Base-by-base conservation (phyloP, 345 rosid species). In the Pelargonium nanum region DNA sequence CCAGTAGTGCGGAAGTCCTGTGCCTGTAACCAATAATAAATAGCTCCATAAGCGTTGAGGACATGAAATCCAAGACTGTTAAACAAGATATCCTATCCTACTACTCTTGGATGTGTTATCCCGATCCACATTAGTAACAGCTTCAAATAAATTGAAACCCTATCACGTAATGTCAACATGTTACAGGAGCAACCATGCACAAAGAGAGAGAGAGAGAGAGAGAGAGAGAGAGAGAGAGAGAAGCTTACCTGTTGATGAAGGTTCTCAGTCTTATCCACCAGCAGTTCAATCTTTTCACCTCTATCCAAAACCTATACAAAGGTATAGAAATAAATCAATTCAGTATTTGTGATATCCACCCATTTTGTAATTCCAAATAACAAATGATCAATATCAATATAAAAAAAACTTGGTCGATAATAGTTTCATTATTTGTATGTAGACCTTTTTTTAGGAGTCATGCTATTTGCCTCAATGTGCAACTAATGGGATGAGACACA, bases 281-380 rank as follows among this genome's bases (percentile, higher is more conserved):
- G 69, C 15, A 77, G 73, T 63, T 77, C 81, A 57, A 77, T 77
- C 62, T 77, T 77, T 52, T 77, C 75, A 26, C 81, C 81, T 53
- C 81, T 62, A 54, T 77, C 81, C 61, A 74, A 68, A 30, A 77
- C 81, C 81, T 74, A 44, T 3, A 40, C 48, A 40, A n/a, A n/a
- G n/a, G n/a, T n/a, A n/a, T n/a, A n/a, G n/a, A n/a, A n/a, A n/a
- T n/a, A n/a, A n/a, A n/a, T n/a, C n/a, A n/a, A n/a, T n/a, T n/a
- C n/a, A n/a, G n/a, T n/a, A n/a, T n/a, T n/a, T n/a, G n/a, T n/a
- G n/a, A n/a, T n/a, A n/a, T n/a, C n/a, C n/a, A n/a, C n/a, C n/a
- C n/a, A n/a, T n/a, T n/a, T n/a, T n/a, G n/a, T n/a, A n/a, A n/a
- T n/a, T n/a, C n/a, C n/a, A n/a, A n/a, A n/a, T n/a, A n/a, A n/a